A percentile compares a stretch with the other conserved stretches of the same genome.
Conservation (phyloP, 2,329 filamentous ascomycete genomes). For the Stachybotrys chartarum region DNA sequence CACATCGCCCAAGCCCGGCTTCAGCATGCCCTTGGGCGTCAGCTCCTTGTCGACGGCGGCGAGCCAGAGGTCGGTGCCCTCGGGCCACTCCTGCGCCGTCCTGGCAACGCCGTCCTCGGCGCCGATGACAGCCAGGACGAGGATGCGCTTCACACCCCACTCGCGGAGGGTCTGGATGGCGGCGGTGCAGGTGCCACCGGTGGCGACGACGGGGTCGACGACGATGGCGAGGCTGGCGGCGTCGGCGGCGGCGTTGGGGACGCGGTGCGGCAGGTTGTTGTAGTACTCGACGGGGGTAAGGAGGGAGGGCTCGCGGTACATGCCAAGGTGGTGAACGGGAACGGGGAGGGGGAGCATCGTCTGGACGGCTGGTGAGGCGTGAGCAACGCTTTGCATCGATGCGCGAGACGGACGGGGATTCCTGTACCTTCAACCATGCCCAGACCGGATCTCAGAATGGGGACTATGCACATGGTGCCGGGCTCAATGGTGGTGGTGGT, state of each 20-base stretch:
- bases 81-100: slow-evolving; percentile 72
- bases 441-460: slow-evolving; percentile 86
- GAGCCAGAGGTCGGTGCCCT: slow-evolving; percentile 72
- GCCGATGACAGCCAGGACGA: slow-evolving; percentile 70
- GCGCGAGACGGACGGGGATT: neutral
- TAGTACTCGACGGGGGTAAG: slow-evolving; percentile 94
- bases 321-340: slow-evolving; percentile 85
- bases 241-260: slow-evolving; percentile 29
- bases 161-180: slow-evolving; percentile 84
- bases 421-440: slow-evolving; percentile 75
- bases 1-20: slow-evolving; percentile 83
- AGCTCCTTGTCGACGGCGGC: slow-evolving; percentile 71
- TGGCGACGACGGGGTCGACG: slow-evolving; percentile 89
- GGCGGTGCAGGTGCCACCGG: slow-evolving; percentile 80
- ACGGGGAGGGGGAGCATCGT: slow-evolving; percentile 73
- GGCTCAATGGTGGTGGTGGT: slow-evolving; percentile 57
- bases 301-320: slow-evolving; percentile 84
- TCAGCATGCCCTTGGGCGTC: slow-evolving; percentile 79
- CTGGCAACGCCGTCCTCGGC: slow-evolving; percentile 62
- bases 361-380: slow-evolving; percentile 54
- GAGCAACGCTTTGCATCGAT: neutral
- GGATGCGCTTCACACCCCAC: slow-evolving; percentile 80
- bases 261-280: slow-evolving; percentile 85
- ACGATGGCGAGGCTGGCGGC: slow-evolving; percentile 64
- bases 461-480: slow-evolving; percentile 69